Base-by-base conservation (phyloP, 345 rosid genomes). In the Barbarea vulgaris region DNA sequence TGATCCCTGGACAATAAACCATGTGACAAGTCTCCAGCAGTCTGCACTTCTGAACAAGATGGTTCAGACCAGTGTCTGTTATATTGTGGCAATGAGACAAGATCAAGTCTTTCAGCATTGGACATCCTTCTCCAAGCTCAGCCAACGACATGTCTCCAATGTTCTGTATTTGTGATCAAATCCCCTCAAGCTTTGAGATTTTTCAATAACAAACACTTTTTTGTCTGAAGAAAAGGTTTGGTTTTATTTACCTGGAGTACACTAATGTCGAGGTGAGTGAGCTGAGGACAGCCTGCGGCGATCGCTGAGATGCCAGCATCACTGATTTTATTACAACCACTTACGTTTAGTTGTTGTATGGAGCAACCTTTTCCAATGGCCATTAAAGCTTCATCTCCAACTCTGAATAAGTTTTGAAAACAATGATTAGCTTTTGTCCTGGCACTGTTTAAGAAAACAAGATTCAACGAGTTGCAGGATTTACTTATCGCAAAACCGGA, bases 51-150 rank as follows among this genome's bases (percentile, higher is more conserved):
- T 77, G 81, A 6, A 86, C 94, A 3, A 93, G 93, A 82, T 85
- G 94, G 51, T 88, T 74, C 69, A 93, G 76, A 72, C 98, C 97
- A 3, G 83, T 82, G 64, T 93, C 93, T 0, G 90, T 88, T 59
- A 93, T 80, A 60, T 81, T 71, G 65, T 86, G 89, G 83, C 98
- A 91, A 74, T 93, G 98, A 0, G 98, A 93, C 64, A 93, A 73
- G n/a, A 93, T 87, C 27, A 93, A 72, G 57, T 89, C 94, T 76
- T 84, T 91, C 18, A 93, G 89, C 46, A 82, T 57, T 10, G 89
- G 94, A 61, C 97, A 93, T 22, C 96, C 91, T 84, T 91, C 87
- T 73, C 97, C 98, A 33, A 93, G 37, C 88, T 91, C 94, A 1
- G 81, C 81, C 80, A 93, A 41, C 31, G 97, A 81, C 86, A 83